Base-by-base conservation (phyloP, 257 asterid species). In the Nicotiana sylvestris region DNA sequence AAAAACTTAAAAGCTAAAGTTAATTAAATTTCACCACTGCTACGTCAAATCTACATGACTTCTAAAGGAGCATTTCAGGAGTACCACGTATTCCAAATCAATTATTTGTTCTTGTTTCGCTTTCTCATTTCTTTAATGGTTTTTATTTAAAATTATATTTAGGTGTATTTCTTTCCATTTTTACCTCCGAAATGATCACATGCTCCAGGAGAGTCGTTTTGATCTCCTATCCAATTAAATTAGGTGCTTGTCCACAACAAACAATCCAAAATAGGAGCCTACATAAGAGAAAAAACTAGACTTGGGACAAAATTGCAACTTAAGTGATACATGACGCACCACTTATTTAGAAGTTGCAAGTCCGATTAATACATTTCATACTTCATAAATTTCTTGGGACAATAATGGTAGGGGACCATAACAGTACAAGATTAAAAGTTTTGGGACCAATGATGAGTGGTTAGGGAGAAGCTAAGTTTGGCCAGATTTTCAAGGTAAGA, bases 391-490 rank as follows among this genome's bases (percentile, higher is more conserved):
- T 51, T 56, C n/a, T 76, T 76, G 15, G 29, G 9, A 66, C 76
- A 33, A 51, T 76, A 51, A 51, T 74, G 17, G 64, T 16, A 13
- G 43, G 80, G 80, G 80, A 76, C 80, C 80, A 51, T 76, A 4
- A 60, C 5, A 25, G 53, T 21, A 29, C 80, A 76, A 29, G 27
- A 16, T 51, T 76, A 27, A 15, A 49, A 29, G 46, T 15, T 27
- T 27, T 76, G 80, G 64, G 80, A 76, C 64, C 80, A 76, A 51
- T 29, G 80, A 51, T 51, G 46, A 51, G 65, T 76, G 80, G 46
- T 51, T 51, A 76, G 80, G 80, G 80, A 76, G 46, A 51, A 76
- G 25, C 17, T 76, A 51, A 76, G 25, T 29, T 76, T 51, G 46
- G 46, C 2, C 9, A 21, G 25, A 25, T 46, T 43, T 72, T 72